phyloP scores from a whole-genome alignment of 2,329 filamentous ascomycete genomes.

The Trichoderma brevicompactum region DNA sequence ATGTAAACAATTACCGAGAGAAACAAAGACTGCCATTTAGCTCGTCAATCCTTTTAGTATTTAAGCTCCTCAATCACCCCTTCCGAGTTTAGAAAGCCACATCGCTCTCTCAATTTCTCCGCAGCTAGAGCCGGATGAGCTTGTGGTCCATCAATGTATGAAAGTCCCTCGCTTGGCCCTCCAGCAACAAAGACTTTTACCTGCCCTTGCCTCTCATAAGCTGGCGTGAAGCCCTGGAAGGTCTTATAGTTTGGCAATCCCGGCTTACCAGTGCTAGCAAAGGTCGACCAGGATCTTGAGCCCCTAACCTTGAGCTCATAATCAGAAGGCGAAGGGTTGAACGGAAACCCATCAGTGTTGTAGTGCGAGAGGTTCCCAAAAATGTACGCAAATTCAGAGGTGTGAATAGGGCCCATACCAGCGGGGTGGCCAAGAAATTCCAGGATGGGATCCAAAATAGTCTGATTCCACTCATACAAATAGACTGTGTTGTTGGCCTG shows the following conservation, averaged over 20 bases:
- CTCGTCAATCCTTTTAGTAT: slow-evolving; percentile 38
- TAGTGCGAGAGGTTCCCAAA: slow-evolving; percentile 54
- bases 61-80: slow-evolving; percentile 49
- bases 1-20: not conserved
- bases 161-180: slow-evolving; percentile 49
- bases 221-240: slow-evolving; percentile 47
- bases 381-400: slow-evolving; percentile 58
- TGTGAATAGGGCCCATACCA: slow-evolving; percentile 54
- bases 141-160: slow-evolving; percentile 43
- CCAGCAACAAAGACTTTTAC: slow-evolving; percentile 50
- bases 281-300: slow-evolving; percentile 54
- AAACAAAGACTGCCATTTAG: not conserved
- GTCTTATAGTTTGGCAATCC: slow-evolving; percentile 41
- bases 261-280: slow-evolving; percentile 47
- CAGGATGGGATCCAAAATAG: slow-evolving; percentile 53
- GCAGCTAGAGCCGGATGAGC: slow-evolving; percentile 43
- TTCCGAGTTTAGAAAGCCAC: slow-evolving; percentile 51
- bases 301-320: slow-evolving; percentile 45
- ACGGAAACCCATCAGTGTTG: slow-evolving; percentile 43
- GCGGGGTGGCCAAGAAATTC: slow-evolving; percentile 38
- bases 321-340: slow-evolving; percentile 46
- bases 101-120: slow-evolving; percentile 53
- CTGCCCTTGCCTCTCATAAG: slow-evolving; percentile 39
- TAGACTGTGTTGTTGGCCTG: slow-evolving; percentile 48
- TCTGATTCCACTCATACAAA: slow-evolving; percentile 59